Conservation (phyloP, 2,329 filamentous ascomycete genomes). For the Acrocalymma vagum region DNA sequence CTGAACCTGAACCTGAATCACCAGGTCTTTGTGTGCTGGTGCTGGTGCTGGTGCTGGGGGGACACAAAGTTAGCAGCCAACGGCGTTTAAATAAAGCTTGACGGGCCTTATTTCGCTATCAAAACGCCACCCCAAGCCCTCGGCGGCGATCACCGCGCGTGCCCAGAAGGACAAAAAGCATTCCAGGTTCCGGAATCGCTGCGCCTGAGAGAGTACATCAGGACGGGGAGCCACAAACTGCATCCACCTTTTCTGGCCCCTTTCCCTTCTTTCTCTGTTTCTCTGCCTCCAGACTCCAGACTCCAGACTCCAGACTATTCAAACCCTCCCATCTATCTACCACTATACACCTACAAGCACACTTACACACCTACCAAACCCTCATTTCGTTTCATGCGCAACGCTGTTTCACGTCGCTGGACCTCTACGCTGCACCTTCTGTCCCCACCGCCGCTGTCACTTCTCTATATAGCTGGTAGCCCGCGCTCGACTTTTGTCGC, state of each 20-base stretch:
- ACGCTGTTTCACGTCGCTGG: slow-evolving; percentile 27
- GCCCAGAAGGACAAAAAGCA: slow-evolving; percentile 39
- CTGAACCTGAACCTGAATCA: too few relatives aligned
- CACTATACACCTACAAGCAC: slow-evolving; percentile 10
- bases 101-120: slow-evolving; percentile 46
- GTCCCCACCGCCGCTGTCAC: slow-evolving; percentile 12
- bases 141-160: slow-evolving; percentile 43
- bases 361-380: slow-evolving; percentile 8
- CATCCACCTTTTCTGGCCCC: slow-evolving; percentile 25
- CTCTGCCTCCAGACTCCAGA: slow-evolving; percentile 4
- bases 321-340: slow-evolving; percentile 18
- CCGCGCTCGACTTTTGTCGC: slow-evolving; percentile 1
- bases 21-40: too few relatives aligned
- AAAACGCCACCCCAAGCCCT: slow-evolving; percentile 44
- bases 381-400: slow-evolving; percentile 26
- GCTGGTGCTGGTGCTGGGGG: slow-evolving; percentile 13
- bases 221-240: slow-evolving; percentile 27
- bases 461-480: slow-evolving; percentile 10
- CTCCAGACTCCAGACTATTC: slow-evolving; percentile 4
- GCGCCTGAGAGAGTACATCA: slow-evolving; percentile 30
- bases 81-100: slow-evolving; percentile 50
- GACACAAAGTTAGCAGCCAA: slow-evolving; percentile 35
- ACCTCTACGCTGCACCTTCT: slow-evolving; percentile 12
- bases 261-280: slow-evolving; percentile 7
- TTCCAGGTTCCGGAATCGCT: slow-evolving; percentile 22